Conservation (phyloP, 257 asterid species). For the Ilex aquifolium region DNA sequence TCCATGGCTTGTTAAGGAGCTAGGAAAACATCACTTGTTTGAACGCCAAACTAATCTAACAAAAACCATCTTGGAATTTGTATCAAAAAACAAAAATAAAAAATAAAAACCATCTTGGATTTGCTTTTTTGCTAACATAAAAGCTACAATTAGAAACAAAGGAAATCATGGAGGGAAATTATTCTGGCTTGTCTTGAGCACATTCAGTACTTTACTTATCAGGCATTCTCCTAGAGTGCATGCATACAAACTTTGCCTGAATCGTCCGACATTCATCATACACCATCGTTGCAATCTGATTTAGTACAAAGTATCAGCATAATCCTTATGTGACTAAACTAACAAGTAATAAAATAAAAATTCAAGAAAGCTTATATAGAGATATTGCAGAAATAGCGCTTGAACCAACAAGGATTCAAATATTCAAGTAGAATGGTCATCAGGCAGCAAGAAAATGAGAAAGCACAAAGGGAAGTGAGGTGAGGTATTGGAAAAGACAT, state of each 20-base stretch:
- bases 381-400: no score
- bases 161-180: conserved; percentile 16
- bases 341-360: conserved; percentile 11
- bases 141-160: conserved; percentile 1
- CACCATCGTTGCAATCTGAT: conserved; percentile 71
- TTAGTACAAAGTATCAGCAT: conserved; percentile 49
- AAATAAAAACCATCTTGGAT: background rate
- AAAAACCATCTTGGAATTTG: background rate
- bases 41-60: background rate
- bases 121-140: no score
- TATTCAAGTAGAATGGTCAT: no score
- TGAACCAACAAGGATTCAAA: background rate
- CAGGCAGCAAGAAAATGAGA: no score
- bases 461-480: no score
- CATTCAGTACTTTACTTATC: conserved; percentile 33
- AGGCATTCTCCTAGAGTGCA: conserved; percentile 38
- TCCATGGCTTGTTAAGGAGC: no score
- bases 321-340: conserved; percentile 19
- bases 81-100: no score
- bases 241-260: conserved; percentile 31
- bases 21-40: no score
- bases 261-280: conserved; percentile 64
- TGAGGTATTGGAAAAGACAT: no score
- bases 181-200: conserved; percentile 16
- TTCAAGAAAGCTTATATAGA: background rate